phyloP scores from a whole-genome alignment of 83 land plant species.

The Picea abies region DNA sequence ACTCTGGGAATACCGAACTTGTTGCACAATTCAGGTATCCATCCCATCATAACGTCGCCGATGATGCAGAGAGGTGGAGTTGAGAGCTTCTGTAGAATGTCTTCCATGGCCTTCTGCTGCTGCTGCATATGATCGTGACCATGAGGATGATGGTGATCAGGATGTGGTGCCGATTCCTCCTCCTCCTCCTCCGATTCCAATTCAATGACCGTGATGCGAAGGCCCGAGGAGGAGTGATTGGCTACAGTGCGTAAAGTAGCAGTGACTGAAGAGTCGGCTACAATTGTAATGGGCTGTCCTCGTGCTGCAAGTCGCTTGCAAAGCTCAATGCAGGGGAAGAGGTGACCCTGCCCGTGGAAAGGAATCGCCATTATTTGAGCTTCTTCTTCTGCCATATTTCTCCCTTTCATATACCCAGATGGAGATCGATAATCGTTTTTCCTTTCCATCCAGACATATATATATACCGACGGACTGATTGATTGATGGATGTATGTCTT shows the following conservation, averaged over 20 bases:
- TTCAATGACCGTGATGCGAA: neutral
- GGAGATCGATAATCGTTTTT: neutral
- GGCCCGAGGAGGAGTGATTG: constrained; percentile 15
- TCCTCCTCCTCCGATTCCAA: neutral
- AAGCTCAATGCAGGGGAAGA: constrained; percentile 49
- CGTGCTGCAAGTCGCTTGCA: constrained; percentile 36
- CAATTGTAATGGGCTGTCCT: constrained; percentile 22
- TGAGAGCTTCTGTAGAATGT: neutral
- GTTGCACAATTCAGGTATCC: neutral
- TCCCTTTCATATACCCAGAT: neutral
- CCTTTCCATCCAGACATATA: no score
- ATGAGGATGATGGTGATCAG: neutral
- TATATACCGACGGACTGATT: neutral
- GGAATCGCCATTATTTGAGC: constrained; percentile 39
- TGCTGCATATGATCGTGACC: no score
- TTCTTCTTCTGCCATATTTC: neutral
- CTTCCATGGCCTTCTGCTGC: neutral
- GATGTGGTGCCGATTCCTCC: neutral
- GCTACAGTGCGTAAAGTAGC: constrained; percentile 22
- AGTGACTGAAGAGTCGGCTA: constrained; percentile 28
- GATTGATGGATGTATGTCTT: neutral
- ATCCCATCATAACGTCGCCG: constrained; percentile 42
- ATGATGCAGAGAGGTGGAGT: constrained; percentile 31
- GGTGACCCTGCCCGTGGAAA: constrained; percentile 49
- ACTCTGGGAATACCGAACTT: no score